Base-by-base conservation (phyloP, 2,329 filamentous ascomycete genomes). In the Xylariaceae sp. region DNA sequence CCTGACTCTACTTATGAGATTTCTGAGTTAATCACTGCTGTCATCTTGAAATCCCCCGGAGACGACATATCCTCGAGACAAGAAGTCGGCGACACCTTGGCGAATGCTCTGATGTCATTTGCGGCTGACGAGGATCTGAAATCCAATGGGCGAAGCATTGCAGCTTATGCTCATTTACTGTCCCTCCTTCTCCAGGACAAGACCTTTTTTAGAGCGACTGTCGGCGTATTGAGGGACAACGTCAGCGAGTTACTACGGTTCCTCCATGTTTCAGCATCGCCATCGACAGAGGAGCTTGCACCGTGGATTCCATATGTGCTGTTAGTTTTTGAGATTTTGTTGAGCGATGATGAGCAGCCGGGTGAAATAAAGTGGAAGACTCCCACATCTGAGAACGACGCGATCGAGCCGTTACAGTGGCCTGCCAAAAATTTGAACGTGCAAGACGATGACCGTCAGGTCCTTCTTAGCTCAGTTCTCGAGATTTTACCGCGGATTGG, bases 291-390 rank as follows among this genome's bases (percentile, higher is more conserved):
- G 47, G 89, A 95, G 56, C 79, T 91, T n/a, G 90, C 92, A 3
- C 90, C 91, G 1, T 99, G 93, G 92, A 89, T 98, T 61, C 90
- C 91, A 12, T 93, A 95, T 67, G 86, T 98, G 29, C 79, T 99
- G 32, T 81, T 98, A 16, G 89, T 99, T 48, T 81, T 98, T 47
- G 95, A 99, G 77, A 90, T 90, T 50, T 79, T 98, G 29, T 79
- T 99, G n/a, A 89, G 89, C 14, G 90, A 96, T 65, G 95, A 98
- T 72, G 88, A 91, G 66, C 87, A 93, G 62, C 92, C 93, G 2
- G 78, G 83, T 3, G 84, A 89, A 56, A 88, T 90, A 21, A 80
- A 83, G 59, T 96, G 91, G 90, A 88, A 77, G 48, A 55, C 75
- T 5, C 85, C 85, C 1, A 75, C 75, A 41, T 77, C 74, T 21